Base-by-base conservation (phyloP, 139 green algal genomes). In the Edaphochlamys debaryana region DNA sequence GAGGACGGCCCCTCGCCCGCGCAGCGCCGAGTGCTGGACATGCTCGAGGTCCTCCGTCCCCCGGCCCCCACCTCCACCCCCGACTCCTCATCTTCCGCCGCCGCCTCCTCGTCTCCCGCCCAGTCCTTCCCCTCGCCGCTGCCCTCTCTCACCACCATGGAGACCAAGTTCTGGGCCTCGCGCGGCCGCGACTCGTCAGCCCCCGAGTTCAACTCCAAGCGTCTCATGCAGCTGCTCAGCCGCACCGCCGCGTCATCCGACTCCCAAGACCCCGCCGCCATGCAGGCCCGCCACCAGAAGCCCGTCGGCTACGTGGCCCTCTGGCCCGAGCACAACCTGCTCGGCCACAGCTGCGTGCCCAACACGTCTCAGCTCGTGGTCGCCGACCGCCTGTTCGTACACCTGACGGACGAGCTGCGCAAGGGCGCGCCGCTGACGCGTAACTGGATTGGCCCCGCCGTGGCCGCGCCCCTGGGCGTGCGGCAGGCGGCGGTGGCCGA, bases 351-450 rank as follows among this genome's bases (percentile, higher is more conserved):
- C 37, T 93, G 87, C 50, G 76, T 58, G 41, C 89, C 89, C 48
- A 93, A 91, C 89, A 93, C 85, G 19, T 80, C 73, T 8, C 62
- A 79, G 32, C 54, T 74, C 22, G 87, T 91, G 38, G 67, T 93
- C 0, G 69, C 69, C 29, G 89, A 87, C 79, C 71, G 81, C 27
- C 71, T 90, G 89, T 74, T 91, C 56, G 3, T 91, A 41, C 89
- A 93, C 56, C 48, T 79, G 1, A 83, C 85, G 2, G 45, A 36
- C 13, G 72, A 89, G 52, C 30, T 81, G 17, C 4, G n/a, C 45
- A 3, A 27, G 2, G 89, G 87, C 9, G 32, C 56, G 15, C 37
- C 69, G 69, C 73, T 93, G 4, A 89, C 87, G 4, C 69, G 81
- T 17, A 91, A 89, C 85, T 82, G 82, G 54, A 75, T 93, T 30